Evolutionary conservation across 805 yeast genomes (phyloP), one percentile per base, ranked within the genome.

Genomic region (Sugiyamaella floridensis): DNA sequence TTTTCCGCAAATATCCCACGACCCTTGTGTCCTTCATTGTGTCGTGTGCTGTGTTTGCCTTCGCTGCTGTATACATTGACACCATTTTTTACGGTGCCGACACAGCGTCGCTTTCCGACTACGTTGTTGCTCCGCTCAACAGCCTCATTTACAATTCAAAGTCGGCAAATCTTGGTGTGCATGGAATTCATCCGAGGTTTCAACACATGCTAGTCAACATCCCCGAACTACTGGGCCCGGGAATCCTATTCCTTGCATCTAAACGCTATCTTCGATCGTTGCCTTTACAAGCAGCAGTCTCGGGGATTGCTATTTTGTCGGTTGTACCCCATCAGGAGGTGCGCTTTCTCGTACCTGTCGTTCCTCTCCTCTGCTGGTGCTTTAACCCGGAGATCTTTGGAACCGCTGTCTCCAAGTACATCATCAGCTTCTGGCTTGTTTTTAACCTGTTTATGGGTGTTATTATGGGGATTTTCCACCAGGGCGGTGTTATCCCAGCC

Each of bases 261-360:
- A 68, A 67, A 45, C 67, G 64, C 10, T 74, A 79, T 61, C 63
- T 73, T 59, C 69, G 58, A 26, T 76, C 85, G 0, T 71, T 84
- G 1, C 82, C 90, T 1, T 77, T 80, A 56, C 68, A 82, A 40
- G 68, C 90, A 1, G 71, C 83, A 0, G 52, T 79, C 1, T 81
- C 96, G 4, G 95, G 89, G 0, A 26, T 87, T 1, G 4, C 73
- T 0, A 51, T 80, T 2, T 71, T 93, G 26, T 88, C 97, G 0
- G 1, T 80, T 0, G 76, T 89, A 19, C 95, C 95, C 14, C 99
- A 93, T 66, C 99, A 93, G 67, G 99, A 93, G 64, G 73, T 89
- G n/a, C 73, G 99, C 50, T 93, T 93, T 64, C 68, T 95, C 44
- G 64, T 82, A 0, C 98, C 99, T 0, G 63, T 85, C 18, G 71